Evolutionary conservation across 352 stramenopile genomes (phyloP), one percentile per base, ranked within the genome.

Genomic region (Thraustochytrium sp.): DNA sequence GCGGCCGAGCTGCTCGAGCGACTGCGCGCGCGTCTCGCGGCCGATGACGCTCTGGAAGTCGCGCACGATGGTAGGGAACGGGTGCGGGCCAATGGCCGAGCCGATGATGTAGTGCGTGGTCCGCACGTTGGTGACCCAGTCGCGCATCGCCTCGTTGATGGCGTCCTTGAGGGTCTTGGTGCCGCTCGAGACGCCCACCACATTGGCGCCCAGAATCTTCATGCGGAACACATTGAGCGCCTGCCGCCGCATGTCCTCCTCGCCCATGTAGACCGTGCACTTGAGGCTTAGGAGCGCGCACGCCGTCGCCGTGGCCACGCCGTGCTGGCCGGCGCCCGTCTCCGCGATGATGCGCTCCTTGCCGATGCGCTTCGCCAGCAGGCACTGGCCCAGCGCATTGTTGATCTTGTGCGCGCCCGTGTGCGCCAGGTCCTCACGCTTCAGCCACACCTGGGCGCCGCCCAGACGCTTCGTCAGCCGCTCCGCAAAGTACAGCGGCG

Each of bases 381-480:
- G 89, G 3, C 93, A 95, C 86, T 99, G 95, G 8, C 95, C 96
- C 82, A 99, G 91, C 31, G 96, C 95, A 87, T 99, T 99, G 90
- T 99, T 99, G 89, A 99, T 99, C 88, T 99, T 99, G 92, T 99
- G 96, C 3, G 96, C 95, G 59, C 96, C 96, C 13, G 96, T 99
- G 89, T 98, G 96, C 11, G 93, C 94, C 56, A 99, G 89, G 87
- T 99, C 96, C 87, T 99, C 96, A 46, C 96, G 91, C 88, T 99
- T 99, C 76, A 99, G 90, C 94, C 95, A 99, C 87, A 99, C 98
- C 82, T 96, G 21, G 31, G 95, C 96, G 54, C 91, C 90, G 49
- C 93, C 93, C 49, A 94, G 92, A 73, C 96, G 88, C 78, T 95
- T 91, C 0, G 95, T 98, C n/a, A 99, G 89, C 36, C 95, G 93